Percentiles rank a stretch among this genome's conserved stretches.
These are phyloP conservation scores for Sistotremastrum suecicum DNA, from an alignment of 768 basidiomycete genomes.

Conservation along the genomic window DNA sequence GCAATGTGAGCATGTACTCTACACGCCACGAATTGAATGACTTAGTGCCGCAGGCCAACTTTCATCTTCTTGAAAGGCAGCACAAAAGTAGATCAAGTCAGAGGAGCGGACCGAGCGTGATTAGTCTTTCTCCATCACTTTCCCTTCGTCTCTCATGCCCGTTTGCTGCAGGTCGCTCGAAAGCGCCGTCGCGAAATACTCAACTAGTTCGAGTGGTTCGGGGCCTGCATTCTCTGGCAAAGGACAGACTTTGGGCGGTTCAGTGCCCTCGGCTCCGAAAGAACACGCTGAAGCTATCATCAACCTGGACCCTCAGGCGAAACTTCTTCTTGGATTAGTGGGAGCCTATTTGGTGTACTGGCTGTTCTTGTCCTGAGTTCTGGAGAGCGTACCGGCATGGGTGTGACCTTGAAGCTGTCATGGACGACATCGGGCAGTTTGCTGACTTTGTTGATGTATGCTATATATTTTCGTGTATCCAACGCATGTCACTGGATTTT, in stretches of 20 bases:
- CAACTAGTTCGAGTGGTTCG: slow-evolving; percentile 23
- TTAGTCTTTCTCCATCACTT: slow-evolving; percentile 10
- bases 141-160: not conserved
- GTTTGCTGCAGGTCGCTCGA: slow-evolving; percentile 39
- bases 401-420: too few relatives aligned
- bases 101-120: slow-evolving; percentile 56
- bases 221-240: slow-evolving; percentile 47
- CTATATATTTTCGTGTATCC: too few relatives aligned
- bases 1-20: slow-evolving; percentile 44
- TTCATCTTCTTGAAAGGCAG: slow-evolving; percentile 64
- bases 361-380: slow-evolving; percentile 17
- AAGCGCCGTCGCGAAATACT: slow-evolving; percentile 38
- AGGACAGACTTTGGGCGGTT: slow-evolving; percentile 58
- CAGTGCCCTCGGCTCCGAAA: slow-evolving; percentile 20
- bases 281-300: slow-evolving; percentile 23
- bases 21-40: not conserved
- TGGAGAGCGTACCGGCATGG: too few relatives aligned
- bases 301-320: slow-evolving; percentile 53
- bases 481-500: too few relatives aligned
- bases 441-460: too few relatives aligned
- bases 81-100: slow-evolving; percentile 54
- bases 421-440: too few relatives aligned
- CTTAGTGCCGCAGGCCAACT: slow-evolving; percentile 46
- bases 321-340: slow-evolving; percentile 46
- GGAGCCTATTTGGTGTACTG: slow-evolving; percentile 49